These are phyloP conservation scores for Monotropa hypopitys DNA, from an alignment of 179 eudicot species.

Conservation along the genomic window DNA sequence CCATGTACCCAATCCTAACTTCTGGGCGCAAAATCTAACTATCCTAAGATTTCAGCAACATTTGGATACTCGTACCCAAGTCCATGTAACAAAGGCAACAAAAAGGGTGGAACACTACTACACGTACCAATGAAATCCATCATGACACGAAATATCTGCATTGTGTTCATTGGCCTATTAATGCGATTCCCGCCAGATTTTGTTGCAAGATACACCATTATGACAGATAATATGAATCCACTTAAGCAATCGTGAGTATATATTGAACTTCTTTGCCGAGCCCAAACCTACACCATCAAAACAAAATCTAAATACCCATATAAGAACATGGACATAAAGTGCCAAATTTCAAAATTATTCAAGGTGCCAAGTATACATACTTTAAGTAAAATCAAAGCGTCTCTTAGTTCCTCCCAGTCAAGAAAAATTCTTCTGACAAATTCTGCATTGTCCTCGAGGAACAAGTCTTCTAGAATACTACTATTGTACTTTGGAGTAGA, in stretches of 20 bases:
- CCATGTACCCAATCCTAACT: not conserved
- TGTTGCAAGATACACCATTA: slow-evolving; percentile 62
- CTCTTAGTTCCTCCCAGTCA: slow-evolving; percentile 65
- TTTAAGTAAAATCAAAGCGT: slow-evolving; percentile 72
- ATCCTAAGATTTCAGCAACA: not conserved
- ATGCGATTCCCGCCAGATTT: slow-evolving; percentile 41
- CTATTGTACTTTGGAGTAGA: slow-evolving; percentile 73
- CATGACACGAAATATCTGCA: slow-evolving; percentile 76
- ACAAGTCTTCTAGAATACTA: slow-evolving; percentile 84
- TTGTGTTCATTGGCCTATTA: slow-evolving; percentile 58
- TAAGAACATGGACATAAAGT: not conserved
- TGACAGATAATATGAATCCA: slow-evolving; percentile 56
- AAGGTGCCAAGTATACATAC: slow-evolving; percentile 22
- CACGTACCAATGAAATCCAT: slow-evolving; percentile 73
- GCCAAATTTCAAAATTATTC: not conserved
- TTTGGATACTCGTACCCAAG: not conserved
- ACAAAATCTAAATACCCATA: slow-evolving; percentile 8
- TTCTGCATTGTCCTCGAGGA: slow-evolving; percentile 51
- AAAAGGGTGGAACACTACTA: not conserved
- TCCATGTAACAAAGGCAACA: not conserved
- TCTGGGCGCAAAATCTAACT: not conserved
- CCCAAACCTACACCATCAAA: slow-evolving; percentile 65
- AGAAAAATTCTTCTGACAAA: slow-evolving; percentile 36
- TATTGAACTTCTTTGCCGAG: slow-evolving; percentile 72
- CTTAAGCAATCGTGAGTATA: slow-evolving; percentile 64